Evolutionary conservation across 73 alveolate species (phyloP).

Genomic region (Strombidium stylifer): DNA sequence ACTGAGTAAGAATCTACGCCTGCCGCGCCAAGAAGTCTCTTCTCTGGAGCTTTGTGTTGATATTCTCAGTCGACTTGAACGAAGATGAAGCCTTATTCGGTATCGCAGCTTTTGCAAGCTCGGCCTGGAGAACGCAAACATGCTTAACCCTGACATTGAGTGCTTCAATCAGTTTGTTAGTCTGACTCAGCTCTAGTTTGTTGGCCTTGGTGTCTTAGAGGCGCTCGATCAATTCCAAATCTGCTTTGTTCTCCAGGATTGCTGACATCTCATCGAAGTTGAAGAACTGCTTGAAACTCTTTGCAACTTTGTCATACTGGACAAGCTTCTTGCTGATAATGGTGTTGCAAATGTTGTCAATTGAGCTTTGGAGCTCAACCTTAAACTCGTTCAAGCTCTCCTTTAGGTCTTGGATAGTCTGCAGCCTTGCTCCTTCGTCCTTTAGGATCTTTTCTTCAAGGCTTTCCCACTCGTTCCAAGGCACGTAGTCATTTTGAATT

Average conservation of each 20-base stretch:
- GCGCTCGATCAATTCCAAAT: constrained; percentile 1
- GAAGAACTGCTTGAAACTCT: constrained; percentile 8
- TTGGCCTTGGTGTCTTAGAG: constrained; percentile 9
- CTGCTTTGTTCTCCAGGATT: constrained; percentile 17
- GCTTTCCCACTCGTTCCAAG: constrained; percentile 22
- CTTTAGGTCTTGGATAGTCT: neutral
- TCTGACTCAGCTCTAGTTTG: neutral
- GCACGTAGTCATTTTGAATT: constrained; percentile 1
- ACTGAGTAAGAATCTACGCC: constrained; percentile 7
- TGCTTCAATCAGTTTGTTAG: neutral
- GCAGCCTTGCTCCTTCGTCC: neutral
- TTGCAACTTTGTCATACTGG: constrained; percentile 20
- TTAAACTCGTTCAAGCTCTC: constrained; percentile 2
- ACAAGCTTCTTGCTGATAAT: neutral
- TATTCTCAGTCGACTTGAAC: neutral
- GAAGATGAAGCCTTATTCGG: neutral
- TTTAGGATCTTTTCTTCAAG: neutral
- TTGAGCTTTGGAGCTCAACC: neutral
- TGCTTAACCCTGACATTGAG: constrained; percentile 5
- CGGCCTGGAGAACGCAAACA: constrained; percentile 5
- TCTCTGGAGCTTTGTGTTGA: constrained; percentile 7
- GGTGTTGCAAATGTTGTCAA: neutral
- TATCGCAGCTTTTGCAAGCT: constrained; percentile 8
- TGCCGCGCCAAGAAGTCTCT: constrained; percentile 9
- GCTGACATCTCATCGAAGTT: constrained; percentile 10